Conservation (phyloP, 2,329 filamentous ascomycete genomes). For the Botrytis deweyae region DNA sequence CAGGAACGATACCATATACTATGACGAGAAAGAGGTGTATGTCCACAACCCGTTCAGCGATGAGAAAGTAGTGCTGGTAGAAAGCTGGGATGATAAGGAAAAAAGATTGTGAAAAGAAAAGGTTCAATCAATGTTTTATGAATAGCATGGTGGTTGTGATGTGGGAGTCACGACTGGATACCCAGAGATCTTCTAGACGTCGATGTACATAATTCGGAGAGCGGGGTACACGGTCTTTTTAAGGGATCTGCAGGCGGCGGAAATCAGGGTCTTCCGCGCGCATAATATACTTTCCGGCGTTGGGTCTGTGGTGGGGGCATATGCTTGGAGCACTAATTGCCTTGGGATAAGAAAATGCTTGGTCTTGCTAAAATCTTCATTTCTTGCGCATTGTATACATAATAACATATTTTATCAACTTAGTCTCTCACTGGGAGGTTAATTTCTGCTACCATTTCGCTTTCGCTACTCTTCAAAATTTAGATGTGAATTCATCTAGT, state of each 20-base stretch:
- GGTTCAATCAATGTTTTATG: no score
- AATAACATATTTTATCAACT: neutral
- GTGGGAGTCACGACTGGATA: neutral
- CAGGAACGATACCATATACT: neutral
- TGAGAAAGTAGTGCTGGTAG: slow-evolving; percentile 11
- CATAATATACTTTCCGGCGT: neutral
- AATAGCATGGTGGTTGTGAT: neutral
- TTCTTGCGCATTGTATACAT: neutral
- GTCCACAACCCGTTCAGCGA: slow-evolving; percentile 12
- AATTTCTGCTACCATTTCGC: neutral
- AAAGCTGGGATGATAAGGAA: neutral
- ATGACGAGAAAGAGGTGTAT: slow-evolving; percentile 19
- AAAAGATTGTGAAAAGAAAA: neutral
- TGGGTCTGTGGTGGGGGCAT: neutral
- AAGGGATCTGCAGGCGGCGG: neutral
- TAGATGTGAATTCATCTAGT: no score
- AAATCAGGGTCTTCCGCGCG: neutral
- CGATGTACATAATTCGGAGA: neutral
- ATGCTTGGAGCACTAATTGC: neutral
- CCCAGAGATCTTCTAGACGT: neutral
- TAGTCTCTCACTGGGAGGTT: neutral
- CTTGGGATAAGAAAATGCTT: neutral
- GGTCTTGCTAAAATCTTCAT: neutral
- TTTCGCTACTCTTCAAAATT: neutral
- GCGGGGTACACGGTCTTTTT: no score